Conservation (phyloP, 306 rosid genomes). For the Gleditsia sinensis region DNA sequence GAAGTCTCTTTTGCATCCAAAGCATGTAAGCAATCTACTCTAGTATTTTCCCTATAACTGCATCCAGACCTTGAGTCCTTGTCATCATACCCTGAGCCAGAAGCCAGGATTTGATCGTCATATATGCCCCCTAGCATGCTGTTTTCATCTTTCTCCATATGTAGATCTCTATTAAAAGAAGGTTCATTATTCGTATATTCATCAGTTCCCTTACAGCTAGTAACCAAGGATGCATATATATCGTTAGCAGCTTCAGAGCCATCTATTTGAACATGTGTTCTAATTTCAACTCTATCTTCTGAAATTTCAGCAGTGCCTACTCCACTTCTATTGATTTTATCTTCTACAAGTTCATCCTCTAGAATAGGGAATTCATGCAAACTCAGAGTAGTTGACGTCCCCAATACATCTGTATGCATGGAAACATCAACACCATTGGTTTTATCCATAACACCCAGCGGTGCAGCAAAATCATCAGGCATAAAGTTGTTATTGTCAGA, state of each 20-base stretch:
- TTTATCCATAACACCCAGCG: constrained; percentile 43
- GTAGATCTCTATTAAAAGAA: constrained; percentile 44
- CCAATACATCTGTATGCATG: constrained; percentile 41
- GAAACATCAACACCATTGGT: constrained; percentile 50
- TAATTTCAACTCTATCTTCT: constrained; percentile 42
- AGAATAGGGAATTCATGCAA: constrained; percentile 47
- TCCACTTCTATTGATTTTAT: constrained; percentile 38
- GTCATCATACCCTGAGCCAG: constrained; percentile 55
- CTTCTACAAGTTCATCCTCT: constrained; percentile 42
- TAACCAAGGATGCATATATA: constrained; percentile 41
- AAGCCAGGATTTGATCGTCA: constrained; percentile 49
- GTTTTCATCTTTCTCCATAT: constrained; percentile 51
- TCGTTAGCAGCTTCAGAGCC: constrained; percentile 40
- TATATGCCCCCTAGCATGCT: constrained; percentile 38
- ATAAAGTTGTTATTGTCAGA: constrained; percentile 38
- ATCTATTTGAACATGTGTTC: constrained; percentile 45
- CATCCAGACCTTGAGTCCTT: constrained; percentile 45
- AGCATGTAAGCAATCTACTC: constrained; percentile 42
- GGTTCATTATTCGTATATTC: constrained; percentile 43
- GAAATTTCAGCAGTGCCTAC: constrained; percentile 42
- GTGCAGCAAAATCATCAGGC: constrained; percentile 37
- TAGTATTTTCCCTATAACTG: constrained; percentile 43
- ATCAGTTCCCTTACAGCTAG: constrained; percentile 46
- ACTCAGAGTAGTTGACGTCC: constrained; percentile 47
- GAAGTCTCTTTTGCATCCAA: constrained; percentile 52